Percentiles rank a stretch among this genome's conserved stretches.
phyloP scores from a whole-genome alignment of 1,284 basidiomycete species.

The Microbotryum intermedium region DNA sequence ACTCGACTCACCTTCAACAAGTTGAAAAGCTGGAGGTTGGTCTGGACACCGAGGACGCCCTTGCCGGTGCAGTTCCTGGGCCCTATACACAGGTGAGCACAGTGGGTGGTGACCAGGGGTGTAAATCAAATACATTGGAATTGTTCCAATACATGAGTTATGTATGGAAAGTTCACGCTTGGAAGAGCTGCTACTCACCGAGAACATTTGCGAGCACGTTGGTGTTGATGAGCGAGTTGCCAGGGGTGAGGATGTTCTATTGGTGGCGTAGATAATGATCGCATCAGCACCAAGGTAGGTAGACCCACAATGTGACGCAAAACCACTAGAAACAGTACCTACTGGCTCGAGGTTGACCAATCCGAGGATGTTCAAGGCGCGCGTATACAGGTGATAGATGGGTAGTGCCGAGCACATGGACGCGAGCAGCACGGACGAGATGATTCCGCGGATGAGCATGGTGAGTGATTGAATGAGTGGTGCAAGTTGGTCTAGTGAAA shows the following conservation, averaged over 20 bases:
- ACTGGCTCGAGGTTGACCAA: not conserved
- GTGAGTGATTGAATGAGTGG: not conserved
- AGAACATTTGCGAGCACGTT: not conserved
- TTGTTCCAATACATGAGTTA: not conserved
- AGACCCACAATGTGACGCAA: too few species aligned
- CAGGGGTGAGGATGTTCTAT: not conserved
- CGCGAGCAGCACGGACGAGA: not conserved
- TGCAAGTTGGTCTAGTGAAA: not conserved
- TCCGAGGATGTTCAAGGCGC: not conserved
- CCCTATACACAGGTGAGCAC: not conserved
- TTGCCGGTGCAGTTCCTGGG: not conserved
- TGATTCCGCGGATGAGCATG: not conserved
- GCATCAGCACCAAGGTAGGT: too few species aligned
- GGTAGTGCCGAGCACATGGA: not conserved
- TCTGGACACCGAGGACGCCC: not conserved
- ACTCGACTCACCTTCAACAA: not conserved
- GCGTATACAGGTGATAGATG: not conserved
- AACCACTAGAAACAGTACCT: too few species aligned
- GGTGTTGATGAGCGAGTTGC: not conserved
- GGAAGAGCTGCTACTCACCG: not conserved
- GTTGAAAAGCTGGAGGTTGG: not conserved
- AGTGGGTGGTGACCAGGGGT: too few species aligned
- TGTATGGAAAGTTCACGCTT: too few species aligned
- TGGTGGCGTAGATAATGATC: too few species aligned
- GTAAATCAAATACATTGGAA: not conserved